Percentiles rank a stretch among this genome's conserved stretches.
These are phyloP conservation scores for Vitis hybrid DNA, from an alignment of 177 flowering plant species.

Conservation along the genomic window DNA sequence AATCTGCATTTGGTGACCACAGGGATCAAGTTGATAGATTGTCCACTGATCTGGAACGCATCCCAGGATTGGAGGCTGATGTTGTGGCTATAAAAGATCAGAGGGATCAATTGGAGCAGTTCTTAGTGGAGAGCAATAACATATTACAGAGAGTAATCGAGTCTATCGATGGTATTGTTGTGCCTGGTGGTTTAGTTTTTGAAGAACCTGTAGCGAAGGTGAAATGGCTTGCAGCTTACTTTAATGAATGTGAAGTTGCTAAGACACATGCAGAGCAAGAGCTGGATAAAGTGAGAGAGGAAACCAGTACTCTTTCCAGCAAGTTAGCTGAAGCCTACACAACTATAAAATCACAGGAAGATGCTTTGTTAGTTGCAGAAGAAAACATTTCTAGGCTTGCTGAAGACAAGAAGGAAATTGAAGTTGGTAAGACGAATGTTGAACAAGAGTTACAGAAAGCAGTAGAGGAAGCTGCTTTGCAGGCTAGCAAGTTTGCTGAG, in stretches of 20 bases:
- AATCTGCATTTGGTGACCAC: constrained; percentile 37
- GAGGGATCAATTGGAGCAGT: constrained; percentile 59
- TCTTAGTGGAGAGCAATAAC: constrained; percentile 59
- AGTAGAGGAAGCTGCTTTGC: constrained; percentile 34
- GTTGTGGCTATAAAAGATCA: constrained; percentile 46
- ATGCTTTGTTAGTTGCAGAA: constrained; percentile 46
- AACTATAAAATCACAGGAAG: constrained; percentile 50
- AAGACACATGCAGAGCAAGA: constrained; percentile 45
- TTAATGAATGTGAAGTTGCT: constrained; percentile 44
- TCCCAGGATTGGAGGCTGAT: constrained; percentile 63
- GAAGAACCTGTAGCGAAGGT: constrained; percentile 69
- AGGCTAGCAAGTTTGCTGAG: constrained; percentile 38
- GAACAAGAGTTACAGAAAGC: constrained; percentile 56
- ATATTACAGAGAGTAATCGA: constrained; percentile 52
- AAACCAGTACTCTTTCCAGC: constrained; percentile 36
- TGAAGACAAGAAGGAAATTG: constrained; percentile 59
- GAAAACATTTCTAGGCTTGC: constrained; percentile 35
- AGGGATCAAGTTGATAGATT: constrained; percentile 46
- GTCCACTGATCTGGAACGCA: constrained; percentile 45
- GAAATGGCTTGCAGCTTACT: constrained; percentile 49
- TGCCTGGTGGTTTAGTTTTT: constrained; percentile 43
- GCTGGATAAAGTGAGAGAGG: constrained; percentile 48
- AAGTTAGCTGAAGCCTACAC: constrained; percentile 49
- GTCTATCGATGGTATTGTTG: constrained; percentile 46
- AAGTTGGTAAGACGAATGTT: constrained; percentile 32